phyloP scores from a whole-genome alignment of 1,284 basidiomycete genomes.

The Ceratobasidium sp. region DNA sequence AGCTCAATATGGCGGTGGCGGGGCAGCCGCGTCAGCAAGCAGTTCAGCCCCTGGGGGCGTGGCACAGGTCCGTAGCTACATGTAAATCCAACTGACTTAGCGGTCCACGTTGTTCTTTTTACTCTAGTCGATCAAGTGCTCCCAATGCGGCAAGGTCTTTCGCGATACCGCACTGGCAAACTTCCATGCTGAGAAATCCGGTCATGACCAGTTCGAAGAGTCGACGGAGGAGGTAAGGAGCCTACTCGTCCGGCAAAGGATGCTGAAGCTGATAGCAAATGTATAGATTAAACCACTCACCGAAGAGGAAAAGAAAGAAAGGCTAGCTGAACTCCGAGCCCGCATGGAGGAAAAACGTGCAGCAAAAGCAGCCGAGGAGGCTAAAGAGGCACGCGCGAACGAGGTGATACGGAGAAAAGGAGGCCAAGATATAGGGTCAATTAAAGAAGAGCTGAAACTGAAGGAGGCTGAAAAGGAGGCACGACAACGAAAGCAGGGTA shows the following conservation, averaged over 20 bases:
- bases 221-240: conserved; percentile 84
- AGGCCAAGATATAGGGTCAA: conserved; percentile 77
- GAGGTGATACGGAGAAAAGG: conserved; percentile 83
- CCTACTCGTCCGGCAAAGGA: not conserved
- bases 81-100: conserved; percentile 65
- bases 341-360: conserved; percentile 80
- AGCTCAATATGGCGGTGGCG: conserved; percentile 49
- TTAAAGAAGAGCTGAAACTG: conserved; percentile 77
- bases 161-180: conserved; percentile 87
- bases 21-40: conserved; percentile 38
- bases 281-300: conserved; percentile 86
- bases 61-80: conserved; percentile 47
- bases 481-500: conserved; percentile 78
- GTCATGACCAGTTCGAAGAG: conserved; percentile 94
- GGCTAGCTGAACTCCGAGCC: conserved; percentile 77
- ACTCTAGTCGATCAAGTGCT: conserved; percentile 78
- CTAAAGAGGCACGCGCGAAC: conserved; percentile 74
- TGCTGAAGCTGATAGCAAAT: not conserved
- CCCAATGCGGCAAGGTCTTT: conserved; percentile 84
- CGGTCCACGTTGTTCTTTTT: not conserved
- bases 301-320: conserved; percentile 90
- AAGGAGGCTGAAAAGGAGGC: conserved; percentile 85
- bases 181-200: conserved; percentile 94
- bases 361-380: conserved; percentile 70
- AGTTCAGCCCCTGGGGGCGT: conserved; percentile 48